phyloP scores from a whole-genome alignment of 164 flowering plant species.

The Malania oleifera region DNA sequence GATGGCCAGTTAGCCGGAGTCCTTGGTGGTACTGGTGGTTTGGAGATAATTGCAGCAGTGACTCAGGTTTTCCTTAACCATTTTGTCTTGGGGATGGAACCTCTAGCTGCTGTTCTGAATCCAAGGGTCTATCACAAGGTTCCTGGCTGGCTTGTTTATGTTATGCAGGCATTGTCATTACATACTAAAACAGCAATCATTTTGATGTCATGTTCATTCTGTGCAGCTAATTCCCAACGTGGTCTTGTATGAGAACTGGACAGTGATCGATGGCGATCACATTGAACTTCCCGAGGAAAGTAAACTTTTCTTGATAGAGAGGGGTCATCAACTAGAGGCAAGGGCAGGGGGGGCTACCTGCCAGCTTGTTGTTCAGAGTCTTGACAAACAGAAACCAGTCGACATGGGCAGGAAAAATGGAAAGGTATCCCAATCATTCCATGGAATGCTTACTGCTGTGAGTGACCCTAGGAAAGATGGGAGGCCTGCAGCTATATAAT shows the following conservation, averaged over 20 bases:
- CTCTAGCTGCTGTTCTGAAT: conserved; percentile 62
- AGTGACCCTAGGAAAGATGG: conserved; percentile 89
- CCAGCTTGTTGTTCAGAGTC: conserved; percentile 75
- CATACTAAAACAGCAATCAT: not conserved
- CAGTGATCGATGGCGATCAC: conserved; percentile 69
- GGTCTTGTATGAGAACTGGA: conserved; percentile 75
- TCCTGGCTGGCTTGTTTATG: not conserved
- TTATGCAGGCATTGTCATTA: not conserved
- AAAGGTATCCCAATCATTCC: conserved; percentile 13
- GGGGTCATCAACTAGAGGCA: conserved; percentile 59
- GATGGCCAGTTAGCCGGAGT: conserved; percentile 71
- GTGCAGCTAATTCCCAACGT: conserved; percentile 85
- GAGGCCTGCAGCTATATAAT: conserved; percentile 66
- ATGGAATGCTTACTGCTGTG: conserved; percentile 74
- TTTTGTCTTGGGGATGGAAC: conserved; percentile 66
- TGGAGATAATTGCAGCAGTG: conserved; percentile 71
- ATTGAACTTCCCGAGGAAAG: conserved; percentile 54
- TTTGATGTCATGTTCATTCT: conserved; percentile 2
- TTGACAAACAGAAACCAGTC: conserved; percentile 24
- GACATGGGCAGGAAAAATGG: conserved; percentile 29
- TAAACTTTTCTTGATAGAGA: conserved; percentile 54
- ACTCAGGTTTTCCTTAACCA: conserved; percentile 72
- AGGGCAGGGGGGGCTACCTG: conserved; percentile 53
- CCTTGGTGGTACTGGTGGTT: conserved; percentile 83
- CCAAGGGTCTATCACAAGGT: conserved; percentile 89